A percentile compares a stretch with the other conserved stretches of the same genome.
Conservation (phyloP, 176 grass and related monocot species). For the Cenchrus purpureus region DNA sequence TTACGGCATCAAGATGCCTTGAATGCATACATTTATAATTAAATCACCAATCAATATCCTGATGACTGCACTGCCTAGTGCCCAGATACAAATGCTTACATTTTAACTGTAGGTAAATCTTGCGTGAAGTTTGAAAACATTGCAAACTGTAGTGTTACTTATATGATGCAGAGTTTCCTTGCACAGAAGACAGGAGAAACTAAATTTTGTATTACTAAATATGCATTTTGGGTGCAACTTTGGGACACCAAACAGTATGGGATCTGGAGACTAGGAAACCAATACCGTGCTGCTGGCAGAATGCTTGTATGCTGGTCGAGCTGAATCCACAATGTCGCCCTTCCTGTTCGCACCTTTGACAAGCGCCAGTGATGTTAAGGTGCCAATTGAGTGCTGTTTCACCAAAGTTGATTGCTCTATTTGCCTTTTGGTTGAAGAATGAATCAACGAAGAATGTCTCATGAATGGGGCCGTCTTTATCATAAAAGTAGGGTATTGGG, state of each 20-base stretch:
- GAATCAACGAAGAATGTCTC: rapidly evolving
- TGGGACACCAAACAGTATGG: not conserved
- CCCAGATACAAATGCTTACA: not conserved
- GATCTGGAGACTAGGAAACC: not conserved
- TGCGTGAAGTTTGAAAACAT: not conserved
- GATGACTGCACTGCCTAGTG: not conserved
- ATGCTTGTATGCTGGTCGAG: slow-evolving; percentile 15
- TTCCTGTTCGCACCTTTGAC: slow-evolving; percentile 28
- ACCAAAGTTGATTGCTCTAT: slow-evolving; percentile 27
- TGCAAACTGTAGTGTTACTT: not conserved
- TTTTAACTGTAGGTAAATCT: not conserved
- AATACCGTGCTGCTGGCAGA: slow-evolving; percentile 44
- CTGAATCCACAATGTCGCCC: slow-evolving; percentile 45
- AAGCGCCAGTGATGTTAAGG: slow-evolving; percentile 4
- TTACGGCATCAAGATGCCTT: not conserved
- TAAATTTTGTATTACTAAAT: not conserved
- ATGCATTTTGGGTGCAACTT: not conserved
- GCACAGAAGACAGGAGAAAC: not conserved
- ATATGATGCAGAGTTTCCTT: no score
- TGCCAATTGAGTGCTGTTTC: slow-evolving; percentile 31
- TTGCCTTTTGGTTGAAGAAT: not conserved
- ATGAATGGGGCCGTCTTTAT: not conserved
- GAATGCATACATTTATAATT: not conserved
- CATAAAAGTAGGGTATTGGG: not conserved
- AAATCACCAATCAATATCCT: not conserved